Conservation (phyloP, 2,329 filamentous ascomycete species). For the Fusarium mundagurra region DNA sequence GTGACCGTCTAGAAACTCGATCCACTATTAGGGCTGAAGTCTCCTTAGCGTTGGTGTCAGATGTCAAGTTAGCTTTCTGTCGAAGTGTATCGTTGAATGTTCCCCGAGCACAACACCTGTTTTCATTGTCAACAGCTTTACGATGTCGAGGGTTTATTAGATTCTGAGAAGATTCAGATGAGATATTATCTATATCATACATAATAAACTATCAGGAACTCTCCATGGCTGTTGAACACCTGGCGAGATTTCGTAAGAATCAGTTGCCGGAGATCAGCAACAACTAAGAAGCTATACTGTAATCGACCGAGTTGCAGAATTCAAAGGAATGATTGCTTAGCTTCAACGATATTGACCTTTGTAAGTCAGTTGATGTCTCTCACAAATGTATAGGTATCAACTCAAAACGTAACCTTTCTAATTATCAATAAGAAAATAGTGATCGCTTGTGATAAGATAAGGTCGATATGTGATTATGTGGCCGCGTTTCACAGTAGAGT, state of each 20-base stretch:
- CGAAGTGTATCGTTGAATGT: rapidly evolving
- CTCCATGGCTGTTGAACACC: rapidly evolving
- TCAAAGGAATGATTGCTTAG: background rate
- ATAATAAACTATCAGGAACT: rapidly evolving
- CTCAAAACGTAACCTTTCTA: no score
- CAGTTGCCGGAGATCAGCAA: background rate
- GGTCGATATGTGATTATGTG: background rate
- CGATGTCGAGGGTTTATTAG: no score
- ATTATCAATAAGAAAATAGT: no score
- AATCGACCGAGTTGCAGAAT: no score
- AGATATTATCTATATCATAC: rapidly evolving
- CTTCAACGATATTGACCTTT: rapidly evolving
- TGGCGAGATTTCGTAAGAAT: no score
- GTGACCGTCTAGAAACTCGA: rapidly evolving
- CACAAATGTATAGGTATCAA: rapidly evolving
- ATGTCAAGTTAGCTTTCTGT: rapidly evolving
- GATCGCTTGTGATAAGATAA: background rate
- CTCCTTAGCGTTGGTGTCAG: background rate
- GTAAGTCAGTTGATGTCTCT: rapidly evolving
- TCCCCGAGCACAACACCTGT: background rate
- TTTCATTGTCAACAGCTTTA: rapidly evolving
- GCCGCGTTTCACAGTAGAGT: background rate
- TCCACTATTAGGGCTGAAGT: background rate
- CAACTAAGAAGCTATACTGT: background rate
- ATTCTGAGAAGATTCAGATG: rapidly evolving